These are phyloP conservation scores for Gnetum montanum DNA, from an alignment of 75 land plant genomes.

Conservation along the genomic window DNA sequence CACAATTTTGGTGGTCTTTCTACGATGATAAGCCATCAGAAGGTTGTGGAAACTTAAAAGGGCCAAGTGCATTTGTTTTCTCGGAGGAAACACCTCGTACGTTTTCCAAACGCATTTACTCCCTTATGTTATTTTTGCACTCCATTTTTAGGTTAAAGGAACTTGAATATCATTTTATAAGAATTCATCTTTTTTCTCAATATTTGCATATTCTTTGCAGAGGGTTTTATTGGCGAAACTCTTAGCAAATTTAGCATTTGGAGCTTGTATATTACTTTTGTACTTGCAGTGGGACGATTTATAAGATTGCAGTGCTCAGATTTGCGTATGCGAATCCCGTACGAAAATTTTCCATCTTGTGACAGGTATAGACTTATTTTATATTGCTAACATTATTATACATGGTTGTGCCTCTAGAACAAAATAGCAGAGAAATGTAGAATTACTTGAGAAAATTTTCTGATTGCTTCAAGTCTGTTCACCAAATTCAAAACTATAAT, in stretches of 20 bases:
- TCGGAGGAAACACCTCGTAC: slow-evolving; percentile 98
- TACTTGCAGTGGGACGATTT: slow-evolving; percentile 90
- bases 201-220: slow-evolving; percentile 20
- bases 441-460: too few relatives aligned
- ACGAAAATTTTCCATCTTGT: slow-evolving; percentile 94
- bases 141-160: background rate
- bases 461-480: too few relatives aligned
- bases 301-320: slow-evolving; percentile 95
- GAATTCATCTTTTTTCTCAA: background rate
- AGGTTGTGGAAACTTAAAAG: slow-evolving; percentile 44
- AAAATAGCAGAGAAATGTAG: too few relatives aligned
- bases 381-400: too few relatives aligned
- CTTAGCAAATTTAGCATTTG: slow-evolving; percentile 98
- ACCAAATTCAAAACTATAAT: too few relatives aligned
- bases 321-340: slow-evolving; percentile 95
- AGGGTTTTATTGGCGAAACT: slow-evolving; percentile 93
- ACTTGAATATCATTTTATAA: background rate
- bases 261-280: slow-evolving; percentile 97
- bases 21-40: slow-evolving; percentile 31
- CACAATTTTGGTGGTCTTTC: slow-evolving; percentile 84
- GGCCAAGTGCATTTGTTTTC: slow-evolving; percentile 71
- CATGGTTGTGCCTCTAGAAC: background rate
- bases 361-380: slow-evolving; percentile 58
- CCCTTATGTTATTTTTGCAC: background rate
- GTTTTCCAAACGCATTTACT: slow-evolving; percentile 6